Evolutionary conservation across 2,329 filamentous ascomycete species (phyloP).

Genomic region (Hymenoscyphus occultus): DNA sequence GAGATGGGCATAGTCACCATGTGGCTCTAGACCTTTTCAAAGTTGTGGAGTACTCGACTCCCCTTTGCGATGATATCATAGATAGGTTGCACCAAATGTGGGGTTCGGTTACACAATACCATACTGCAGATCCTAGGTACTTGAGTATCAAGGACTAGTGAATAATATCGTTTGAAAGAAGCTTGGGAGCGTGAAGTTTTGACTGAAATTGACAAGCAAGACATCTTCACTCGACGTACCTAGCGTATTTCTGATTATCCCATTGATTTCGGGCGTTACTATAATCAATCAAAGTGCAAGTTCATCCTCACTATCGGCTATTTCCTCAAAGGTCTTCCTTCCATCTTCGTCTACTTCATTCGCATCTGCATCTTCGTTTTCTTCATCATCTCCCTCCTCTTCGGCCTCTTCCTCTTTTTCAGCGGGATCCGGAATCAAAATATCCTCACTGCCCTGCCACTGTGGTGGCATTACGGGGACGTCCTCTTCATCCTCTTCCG

Average conservation of each 20-base stretch:
- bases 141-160: too few relatives aligned
- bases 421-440: conserved; percentile 43
- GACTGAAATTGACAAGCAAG: too few relatives aligned
- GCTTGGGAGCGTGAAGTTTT: too few relatives aligned
- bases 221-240: background rate
- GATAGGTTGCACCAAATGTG: background rate
- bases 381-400: conserved; percentile 19
- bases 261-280: too few relatives aligned
- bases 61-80: conserved; percentile 2
- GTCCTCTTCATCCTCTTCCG: conserved; percentile 61
- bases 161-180: too few relatives aligned
- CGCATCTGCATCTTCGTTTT: conserved; percentile 8
- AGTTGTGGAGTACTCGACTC: background rate
- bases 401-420: conserved; percentile 24
- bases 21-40: background rate
- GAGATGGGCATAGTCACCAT: background rate
- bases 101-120: background rate
- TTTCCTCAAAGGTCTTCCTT: background rate
- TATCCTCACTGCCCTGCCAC: conserved; percentile 65
- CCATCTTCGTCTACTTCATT: conserved; percentile 6
- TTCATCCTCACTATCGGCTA: conserved; percentile 26
- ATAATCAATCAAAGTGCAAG: conserved; percentile 16
- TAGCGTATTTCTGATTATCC: background rate
- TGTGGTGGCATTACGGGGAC: conserved; percentile 60
- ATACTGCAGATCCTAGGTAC: background rate